A percentile compares a stretch with the other conserved stretches of the same genome.
Conservation (phyloP, 495 filamentous ascomycete genomes). For the Neurospora sp. region DNA sequence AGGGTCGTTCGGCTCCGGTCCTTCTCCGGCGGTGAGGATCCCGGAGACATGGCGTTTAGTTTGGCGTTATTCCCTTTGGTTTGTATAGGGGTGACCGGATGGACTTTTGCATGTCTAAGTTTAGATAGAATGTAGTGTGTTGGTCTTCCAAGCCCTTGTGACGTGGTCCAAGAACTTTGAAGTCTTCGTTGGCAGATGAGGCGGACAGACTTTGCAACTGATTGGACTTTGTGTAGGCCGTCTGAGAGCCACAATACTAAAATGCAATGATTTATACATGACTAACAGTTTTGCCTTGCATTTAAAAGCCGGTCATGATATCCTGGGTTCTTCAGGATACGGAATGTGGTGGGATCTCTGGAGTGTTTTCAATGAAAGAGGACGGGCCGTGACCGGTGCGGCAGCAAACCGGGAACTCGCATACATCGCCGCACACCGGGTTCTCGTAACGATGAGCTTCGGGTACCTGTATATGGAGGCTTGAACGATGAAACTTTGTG, state of each 20-base stretch:
- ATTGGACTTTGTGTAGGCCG: neutral
- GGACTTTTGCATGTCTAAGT: too few relatives aligned
- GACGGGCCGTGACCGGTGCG: neutral
- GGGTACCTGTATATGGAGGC: neutral
- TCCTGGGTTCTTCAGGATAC: neutral
- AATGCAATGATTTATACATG: neutral
- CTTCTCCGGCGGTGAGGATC: neutral
- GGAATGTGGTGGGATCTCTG: neutral
- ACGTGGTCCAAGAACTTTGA: neutral
- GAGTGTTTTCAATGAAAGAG: neutral
- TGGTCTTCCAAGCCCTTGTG: neutral
- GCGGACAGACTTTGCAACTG: neutral
- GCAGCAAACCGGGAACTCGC: neutral
- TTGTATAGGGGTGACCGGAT: too few relatives aligned
- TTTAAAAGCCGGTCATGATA: neutral
- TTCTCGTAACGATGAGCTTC: neutral
- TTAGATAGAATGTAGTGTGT: neutral
- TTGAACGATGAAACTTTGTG: neutral
- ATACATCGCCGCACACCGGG: neutral
- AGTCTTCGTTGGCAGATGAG: neutral
- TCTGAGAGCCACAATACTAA: neutral
- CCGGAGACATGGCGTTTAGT: too few relatives aligned
- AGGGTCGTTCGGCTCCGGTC: neutral
- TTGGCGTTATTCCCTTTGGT: too few relatives aligned
- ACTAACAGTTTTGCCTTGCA: neutral